Evolutionary conservation across 768 basidiomycete genomes (phyloP), one percentile per base, ranked within the genome.

Genomic region (Suillus placidus): DNA sequence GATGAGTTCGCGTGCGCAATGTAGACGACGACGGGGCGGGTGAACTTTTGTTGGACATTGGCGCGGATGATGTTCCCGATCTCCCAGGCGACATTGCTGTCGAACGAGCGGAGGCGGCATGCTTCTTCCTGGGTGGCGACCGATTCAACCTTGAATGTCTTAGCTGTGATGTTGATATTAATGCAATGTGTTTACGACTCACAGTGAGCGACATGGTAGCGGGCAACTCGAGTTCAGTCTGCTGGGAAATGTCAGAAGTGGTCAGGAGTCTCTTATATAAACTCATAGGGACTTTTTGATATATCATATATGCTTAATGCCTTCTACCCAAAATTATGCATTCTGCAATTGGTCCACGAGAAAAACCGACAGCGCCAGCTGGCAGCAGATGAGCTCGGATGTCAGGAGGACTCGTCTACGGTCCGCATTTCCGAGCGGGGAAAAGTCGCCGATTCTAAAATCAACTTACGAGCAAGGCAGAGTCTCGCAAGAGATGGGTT

Each of bases 71-170:
- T 63, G 37, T 63, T 68, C 16, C 78, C 78, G 32, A 79, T 57
- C 35, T 72, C 73, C 74, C 78, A 79, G 1, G 78, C 78, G 52
- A 77, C 76, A 57, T 74, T 68, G 32, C 72, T 71, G 58, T 77
- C 71, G 66, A 78, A 78, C 0, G 70, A 30, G 1, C 66, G 67
- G 66, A 79, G 76, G 1, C 69, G 55, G 47, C 76, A 71, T 12
- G 68, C 65, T 10, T 69, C 56, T 49, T 79, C 78, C 55, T 78
- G 63, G 6, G 71, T 64, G 35, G 62, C 63, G 61, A 77, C 51
- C 4, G 64, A 57, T 37, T 70, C 68, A 54, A 76, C n/a, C 70
- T 73, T 42, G 34, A 13, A 20, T 40, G 38, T 6, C 16, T 35
- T n/a, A 45, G 30, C 34, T 14, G 23, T 51, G 20, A 42, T 32